phyloP scores from a whole-genome alignment of 208 protist species.

The Trypanosoma grayi region DNA sequence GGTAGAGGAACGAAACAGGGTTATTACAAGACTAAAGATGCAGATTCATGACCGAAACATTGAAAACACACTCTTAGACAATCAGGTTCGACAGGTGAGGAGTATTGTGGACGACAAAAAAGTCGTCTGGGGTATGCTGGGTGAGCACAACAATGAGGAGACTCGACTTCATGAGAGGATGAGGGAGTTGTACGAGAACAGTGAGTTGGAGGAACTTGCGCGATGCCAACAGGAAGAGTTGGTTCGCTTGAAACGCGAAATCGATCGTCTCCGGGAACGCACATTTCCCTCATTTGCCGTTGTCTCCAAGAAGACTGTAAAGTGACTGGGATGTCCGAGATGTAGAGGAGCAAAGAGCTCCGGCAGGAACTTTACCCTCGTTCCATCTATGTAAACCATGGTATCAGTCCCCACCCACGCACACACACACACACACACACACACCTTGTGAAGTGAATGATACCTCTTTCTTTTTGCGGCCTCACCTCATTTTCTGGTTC shows the following conservation, averaged over 20 bases:
- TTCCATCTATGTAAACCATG: too few species aligned
- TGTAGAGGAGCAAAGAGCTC: conserved; percentile 16
- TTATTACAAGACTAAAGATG: conserved; percentile 48
- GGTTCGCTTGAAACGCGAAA: conserved; percentile 69
- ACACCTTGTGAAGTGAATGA: too few species aligned
- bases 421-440: too few species aligned
- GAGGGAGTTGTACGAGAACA: conserved; percentile 69
- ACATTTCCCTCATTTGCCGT: conserved; percentile 92
- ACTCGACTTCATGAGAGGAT: conserved; percentile 34
- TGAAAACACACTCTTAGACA: conserved; percentile 64
- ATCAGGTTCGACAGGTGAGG: conserved; percentile 38
- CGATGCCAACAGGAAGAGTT: conserved; percentile 87
- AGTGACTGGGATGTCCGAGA: conserved; percentile 19
- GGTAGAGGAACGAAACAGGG: conserved; percentile 61
- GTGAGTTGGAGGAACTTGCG: conserved; percentile 83
- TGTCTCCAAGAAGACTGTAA: conserved; percentile 74
- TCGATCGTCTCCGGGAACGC: conserved; percentile 83
- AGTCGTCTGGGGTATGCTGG: conserved; percentile 58
- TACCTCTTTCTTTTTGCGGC: neutral
- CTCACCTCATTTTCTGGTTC: neutral
- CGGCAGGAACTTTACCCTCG: too few species aligned
- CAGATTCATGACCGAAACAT: conserved; percentile 72
- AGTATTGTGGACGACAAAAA: conserved; percentile 53
- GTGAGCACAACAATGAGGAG: conserved; percentile 55
- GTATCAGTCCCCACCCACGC: too few species aligned